phyloP scores from a whole-genome alignment of 2,329 filamentous ascomycete species.

The Xylaria arbuscula region DNA sequence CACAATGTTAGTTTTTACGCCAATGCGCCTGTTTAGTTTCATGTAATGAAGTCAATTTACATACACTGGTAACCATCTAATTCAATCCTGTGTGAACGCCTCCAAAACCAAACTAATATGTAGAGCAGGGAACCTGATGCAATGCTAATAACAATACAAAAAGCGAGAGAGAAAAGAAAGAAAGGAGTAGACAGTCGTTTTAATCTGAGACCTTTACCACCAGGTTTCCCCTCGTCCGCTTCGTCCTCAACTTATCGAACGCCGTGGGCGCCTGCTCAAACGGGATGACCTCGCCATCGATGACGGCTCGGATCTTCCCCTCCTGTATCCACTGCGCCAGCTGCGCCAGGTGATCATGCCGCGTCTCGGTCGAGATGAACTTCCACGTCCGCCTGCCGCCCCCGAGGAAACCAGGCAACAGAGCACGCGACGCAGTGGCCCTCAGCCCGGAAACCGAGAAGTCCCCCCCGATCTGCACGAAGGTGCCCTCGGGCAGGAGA shows the following conservation, averaged over 20 bases:
- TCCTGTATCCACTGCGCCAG: slow-evolving; percentile 67
- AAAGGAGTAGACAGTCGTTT: background rate
- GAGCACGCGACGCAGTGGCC: slow-evolving; percentile 40
- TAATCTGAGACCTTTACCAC: slow-evolving; percentile 52
- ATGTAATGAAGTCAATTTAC: background rate
- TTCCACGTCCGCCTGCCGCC: slow-evolving; percentile 56
- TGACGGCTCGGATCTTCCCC: slow-evolving; percentile 66
- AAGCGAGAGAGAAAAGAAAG: background rate
- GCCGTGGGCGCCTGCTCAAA: slow-evolving; percentile 68
- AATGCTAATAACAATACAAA: background rate
- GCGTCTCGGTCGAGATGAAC: slow-evolving; percentile 52
- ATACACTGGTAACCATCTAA: background rate
- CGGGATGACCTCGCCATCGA: slow-evolving; percentile 64
- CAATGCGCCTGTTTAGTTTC: background rate
- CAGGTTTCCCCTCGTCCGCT: slow-evolving; percentile 69
- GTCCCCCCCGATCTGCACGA: slow-evolving; percentile 62
- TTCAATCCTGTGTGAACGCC: slow-evolving; percentile 1
- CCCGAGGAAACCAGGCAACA: slow-evolving; percentile 52
- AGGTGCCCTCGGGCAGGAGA: slow-evolving; percentile 60
- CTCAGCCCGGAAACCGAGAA: slow-evolving; percentile 40
- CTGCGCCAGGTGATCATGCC: slow-evolving; percentile 58
- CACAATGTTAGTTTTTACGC: slow-evolving; percentile 1
- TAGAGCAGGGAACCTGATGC: background rate
- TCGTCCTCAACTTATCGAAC: slow-evolving; percentile 67
- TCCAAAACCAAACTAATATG: background rate